Evolutionary conservation across 1,139 yeast genomes (phyloP).

Genomic region (Candida glucosophila): DNA sequence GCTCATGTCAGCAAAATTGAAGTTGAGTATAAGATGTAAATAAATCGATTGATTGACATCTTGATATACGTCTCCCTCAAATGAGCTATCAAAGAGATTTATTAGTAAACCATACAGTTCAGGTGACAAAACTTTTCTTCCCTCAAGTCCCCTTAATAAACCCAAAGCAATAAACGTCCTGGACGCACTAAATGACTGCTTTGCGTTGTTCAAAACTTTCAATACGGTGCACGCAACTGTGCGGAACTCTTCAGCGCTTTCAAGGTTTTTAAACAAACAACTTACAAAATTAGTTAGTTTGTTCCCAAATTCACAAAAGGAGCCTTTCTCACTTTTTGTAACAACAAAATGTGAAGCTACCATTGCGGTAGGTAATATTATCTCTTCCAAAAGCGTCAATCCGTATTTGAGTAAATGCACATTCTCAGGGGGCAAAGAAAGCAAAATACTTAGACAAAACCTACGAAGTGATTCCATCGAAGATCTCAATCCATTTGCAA

Average conservation of each 20-base stretch:
- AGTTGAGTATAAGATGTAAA: slow-evolving; percentile 35
- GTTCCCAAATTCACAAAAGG: slow-evolving; percentile 52
- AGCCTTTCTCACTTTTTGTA: slow-evolving; percentile 15
- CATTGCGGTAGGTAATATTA: slow-evolving; percentile 57
- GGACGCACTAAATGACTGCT: slow-evolving; percentile 62
- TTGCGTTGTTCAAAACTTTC: slow-evolving; percentile 35
- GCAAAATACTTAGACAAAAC: slow-evolving; percentile 49
- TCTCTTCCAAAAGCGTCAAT: slow-evolving; percentile 38
- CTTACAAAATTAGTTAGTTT: slow-evolving; percentile 39
- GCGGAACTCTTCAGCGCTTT: slow-evolving; percentile 17
- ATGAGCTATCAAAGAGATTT: slow-evolving; percentile 40
- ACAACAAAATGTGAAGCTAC: slow-evolving; percentile 53
- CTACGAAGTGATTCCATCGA: slow-evolving; percentile 75
- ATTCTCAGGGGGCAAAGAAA: slow-evolving; percentile 42
- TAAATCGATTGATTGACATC: slow-evolving; percentile 43
- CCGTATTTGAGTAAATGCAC: slow-evolving; percentile 43
- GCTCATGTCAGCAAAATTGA: slow-evolving; percentile 17
- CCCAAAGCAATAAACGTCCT: slow-evolving; percentile 58
- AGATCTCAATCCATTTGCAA: slow-evolving; percentile 71
- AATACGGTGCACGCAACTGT: slow-evolving; percentile 23
- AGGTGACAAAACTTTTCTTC: slow-evolving; percentile 15
- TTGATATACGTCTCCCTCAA: slow-evolving; percentile 56
- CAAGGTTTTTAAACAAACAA: slow-evolving; percentile 31
- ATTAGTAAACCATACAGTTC: slow-evolving; percentile 25
- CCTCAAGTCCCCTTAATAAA: slow-evolving; percentile 41